Evolutionary conservation across 345 rosid species (phyloP), one percentile per base, ranked within the genome.

Genomic region (Populus deltoides): DNA sequence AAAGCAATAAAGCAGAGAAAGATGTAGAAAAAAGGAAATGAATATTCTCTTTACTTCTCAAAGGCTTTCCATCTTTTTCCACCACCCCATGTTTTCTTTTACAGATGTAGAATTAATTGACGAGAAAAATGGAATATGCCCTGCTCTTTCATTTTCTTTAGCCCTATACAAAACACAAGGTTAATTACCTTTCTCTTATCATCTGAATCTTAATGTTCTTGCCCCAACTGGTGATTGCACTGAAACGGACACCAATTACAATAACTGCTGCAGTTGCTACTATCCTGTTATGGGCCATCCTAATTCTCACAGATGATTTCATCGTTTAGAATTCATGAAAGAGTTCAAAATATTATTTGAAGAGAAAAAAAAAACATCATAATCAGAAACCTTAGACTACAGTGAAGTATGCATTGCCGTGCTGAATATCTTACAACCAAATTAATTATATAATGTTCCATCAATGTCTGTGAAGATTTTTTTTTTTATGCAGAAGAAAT

Each of bases 231-330:
- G 87, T 67, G 76, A 83, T 91, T 80, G 90, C 87, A 15, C 61
- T 87, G 81, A 88, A 82, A 88, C 84, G 93, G 92, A 88, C 86
- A 72, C 92, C 93, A 15, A 80, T 86, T 78, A 72, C 87, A 43
- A 78, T 83, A 57, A 73, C 83, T 68, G 24, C 75, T 74, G 75
- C 79, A 39, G 83, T 83, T 76, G 81, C 81, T 66, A 25, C 84
- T 71, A 79, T 90, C 85, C 39, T 90, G 59, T 74, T 86, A 76
- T 83, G 86, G 87, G 85, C 83, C 47, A 81, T 74, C 49, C 74
- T 79, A 68, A 75, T 75, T 51, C 71, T 88, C 78, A 80, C 79
- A 27, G 87, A 87, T 36, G 85, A 80, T 74, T 85, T 83, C 78
- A 61, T 82, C 36, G 78, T 83, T 79, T 88, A 83, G 79, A 80